These are phyloP conservation scores for Pogostemon cablin DNA, from an alignment of 257 asterid species.

Conservation along the genomic window DNA sequence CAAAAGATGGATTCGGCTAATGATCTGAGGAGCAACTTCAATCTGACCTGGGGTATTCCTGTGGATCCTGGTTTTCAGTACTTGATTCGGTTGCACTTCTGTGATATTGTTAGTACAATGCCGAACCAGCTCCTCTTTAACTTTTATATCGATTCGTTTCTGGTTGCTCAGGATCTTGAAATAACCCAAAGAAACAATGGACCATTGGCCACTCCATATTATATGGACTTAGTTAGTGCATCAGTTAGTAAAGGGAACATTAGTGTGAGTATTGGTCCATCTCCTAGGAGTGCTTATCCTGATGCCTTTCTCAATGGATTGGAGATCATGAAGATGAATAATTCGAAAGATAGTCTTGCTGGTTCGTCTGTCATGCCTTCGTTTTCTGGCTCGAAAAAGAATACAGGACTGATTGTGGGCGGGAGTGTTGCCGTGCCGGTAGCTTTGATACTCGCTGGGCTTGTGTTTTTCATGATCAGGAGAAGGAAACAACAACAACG, in stretches of 20 bases:
- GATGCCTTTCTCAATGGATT: slow-evolving; percentile 76
- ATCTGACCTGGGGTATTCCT: slow-evolving; percentile 67
- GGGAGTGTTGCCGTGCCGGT: slow-evolving; percentile 50
- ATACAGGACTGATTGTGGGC: slow-evolving; percentile 68
- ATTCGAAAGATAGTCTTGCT: slow-evolving; percentile 67
- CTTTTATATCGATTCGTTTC: slow-evolving; percentile 52
- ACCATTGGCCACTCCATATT: slow-evolving; percentile 57
- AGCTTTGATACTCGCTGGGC: slow-evolving; percentile 43
- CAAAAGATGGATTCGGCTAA: slow-evolving; percentile 50
- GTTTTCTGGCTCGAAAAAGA: slow-evolving; percentile 46
- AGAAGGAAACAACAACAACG: slow-evolving; percentile 56
- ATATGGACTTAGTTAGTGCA: slow-evolving; percentile 59
- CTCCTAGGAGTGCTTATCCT: slow-evolving; percentile 44
- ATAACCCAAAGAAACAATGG: slow-evolving; percentile 35
- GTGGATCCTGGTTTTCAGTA: slow-evolving; percentile 74
- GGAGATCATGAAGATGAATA: slow-evolving; percentile 81
- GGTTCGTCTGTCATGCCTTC: slow-evolving; percentile 42
- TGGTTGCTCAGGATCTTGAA: slow-evolving; percentile 51
- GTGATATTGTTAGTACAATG: slow-evolving; percentile 65
- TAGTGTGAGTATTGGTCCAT: slow-evolving; percentile 67
- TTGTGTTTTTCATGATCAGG: slow-evolving; percentile 47
- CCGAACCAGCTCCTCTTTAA: slow-evolving; percentile 55
- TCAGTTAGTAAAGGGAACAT: slow-evolving; percentile 35
- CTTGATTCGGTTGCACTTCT: slow-evolving; percentile 73
- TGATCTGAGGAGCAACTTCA: slow-evolving; percentile 60